These are phyloP conservation scores for Lactifluus rugatus DNA, from an alignment of 768 basidiomycete genomes.

Conservation along the genomic window DNA sequence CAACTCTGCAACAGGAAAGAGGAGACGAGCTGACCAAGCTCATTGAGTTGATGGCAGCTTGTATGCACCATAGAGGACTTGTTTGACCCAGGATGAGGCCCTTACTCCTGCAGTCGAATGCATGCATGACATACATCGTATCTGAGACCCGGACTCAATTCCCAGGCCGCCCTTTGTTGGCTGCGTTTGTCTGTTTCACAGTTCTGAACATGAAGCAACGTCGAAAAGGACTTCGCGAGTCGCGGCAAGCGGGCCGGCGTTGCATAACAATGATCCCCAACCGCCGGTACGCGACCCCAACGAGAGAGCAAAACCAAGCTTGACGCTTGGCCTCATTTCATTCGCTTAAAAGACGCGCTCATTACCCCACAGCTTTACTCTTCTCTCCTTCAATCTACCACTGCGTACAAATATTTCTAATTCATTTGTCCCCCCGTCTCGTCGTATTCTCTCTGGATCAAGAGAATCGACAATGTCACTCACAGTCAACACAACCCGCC, in stretches of 20 bases:
- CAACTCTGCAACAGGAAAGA: too few relatives aligned
- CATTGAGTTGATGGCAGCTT: too few relatives aligned
- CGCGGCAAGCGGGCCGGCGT: not conserved
- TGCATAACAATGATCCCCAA: constrained; percentile 7
- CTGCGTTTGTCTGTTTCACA: too few relatives aligned
- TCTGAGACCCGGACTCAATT: too few relatives aligned
- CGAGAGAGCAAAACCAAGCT: not conserved
- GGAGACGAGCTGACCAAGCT: too few relatives aligned
- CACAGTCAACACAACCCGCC: constrained; percentile 33
- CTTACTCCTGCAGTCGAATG: too few relatives aligned
- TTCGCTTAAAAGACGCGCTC: constrained; percentile 11
- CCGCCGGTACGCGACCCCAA: constrained; percentile 4
- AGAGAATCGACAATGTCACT: constrained; percentile 35
- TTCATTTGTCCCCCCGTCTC: constrained; percentile 1
- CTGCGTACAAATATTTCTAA: not conserved
- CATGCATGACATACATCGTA: too few relatives aligned
- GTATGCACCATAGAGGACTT: too few relatives aligned
- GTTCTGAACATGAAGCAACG: too few relatives aligned
- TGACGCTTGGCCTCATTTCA: not conserved
- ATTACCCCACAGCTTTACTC: not conserved
- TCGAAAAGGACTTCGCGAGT: too few relatives aligned
- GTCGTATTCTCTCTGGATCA: constrained; percentile 32
- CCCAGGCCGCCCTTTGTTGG: too few relatives aligned
- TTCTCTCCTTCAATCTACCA: not conserved
- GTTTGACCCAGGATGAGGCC: too few relatives aligned